A percentile compares a stretch with the other conserved stretches of the same genome.
Evolutionary conservation across 331 rosid species (phyloP).

Genomic region (Pyrus hybrid): DNA sequence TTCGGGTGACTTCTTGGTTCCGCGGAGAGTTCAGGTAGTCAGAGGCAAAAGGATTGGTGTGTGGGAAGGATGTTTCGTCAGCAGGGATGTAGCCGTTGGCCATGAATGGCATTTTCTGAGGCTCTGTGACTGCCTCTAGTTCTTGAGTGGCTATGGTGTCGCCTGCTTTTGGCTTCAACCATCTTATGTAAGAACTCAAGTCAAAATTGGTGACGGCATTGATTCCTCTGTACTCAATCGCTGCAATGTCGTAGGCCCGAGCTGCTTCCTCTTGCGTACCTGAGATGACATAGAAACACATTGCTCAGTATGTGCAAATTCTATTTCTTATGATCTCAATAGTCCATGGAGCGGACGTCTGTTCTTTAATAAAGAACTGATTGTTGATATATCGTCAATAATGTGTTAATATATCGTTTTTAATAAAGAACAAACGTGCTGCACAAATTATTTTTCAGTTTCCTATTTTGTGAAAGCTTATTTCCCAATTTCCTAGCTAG

Average conservation of each 20-base stretch:
- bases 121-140: conserved; percentile 9
- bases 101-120: conserved; percentile 14
- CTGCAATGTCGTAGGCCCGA: conserved; percentile 65
- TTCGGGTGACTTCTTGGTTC: conserved; percentile 25
- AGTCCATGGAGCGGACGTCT: neutral
- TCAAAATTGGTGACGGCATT: conserved; percentile 73
- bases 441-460: neutral
- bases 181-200: conserved; percentile 55
- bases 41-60: conserved; percentile 13
- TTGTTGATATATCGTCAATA: neutral
- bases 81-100: conserved; percentile 9
- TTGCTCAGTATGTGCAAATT: neutral
- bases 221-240: conserved; percentile 66
- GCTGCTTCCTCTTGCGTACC: conserved; percentile 79
- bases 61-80: conserved; percentile 24
- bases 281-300: neutral
- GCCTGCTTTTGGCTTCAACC: conserved; percentile 52
- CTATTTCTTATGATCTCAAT: neutral
- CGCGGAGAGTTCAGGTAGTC: conserved; percentile 25
- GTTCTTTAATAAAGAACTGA: neutral
- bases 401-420: too few species aligned
- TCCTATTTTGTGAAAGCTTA: neutral
- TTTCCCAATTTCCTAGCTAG: neutral
- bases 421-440: neutral
- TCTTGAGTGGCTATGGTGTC: conserved; percentile 12